Evolutionary conservation across 208 protist genomes (phyloP).

Genomic region (Dictyostelium gargantuum): DNA sequence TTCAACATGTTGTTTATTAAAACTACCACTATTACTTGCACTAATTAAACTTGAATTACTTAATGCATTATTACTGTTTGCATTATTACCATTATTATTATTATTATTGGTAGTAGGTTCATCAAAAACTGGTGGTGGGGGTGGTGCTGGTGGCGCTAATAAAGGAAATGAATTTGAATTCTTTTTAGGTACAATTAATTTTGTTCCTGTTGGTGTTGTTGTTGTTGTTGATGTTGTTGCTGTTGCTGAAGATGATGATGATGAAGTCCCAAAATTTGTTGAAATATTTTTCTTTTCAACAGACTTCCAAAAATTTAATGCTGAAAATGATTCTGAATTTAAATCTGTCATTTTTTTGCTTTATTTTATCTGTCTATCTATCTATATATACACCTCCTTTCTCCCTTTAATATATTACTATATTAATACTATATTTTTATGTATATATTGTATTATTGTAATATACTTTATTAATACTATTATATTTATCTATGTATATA

Average conservation of each 20-base stretch:
- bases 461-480: too few species aligned
- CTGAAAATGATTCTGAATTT: constrained; percentile 54
- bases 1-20: background rate
- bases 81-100: background rate
- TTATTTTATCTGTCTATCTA: too few species aligned
- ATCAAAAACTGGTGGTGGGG: background rate
- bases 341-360: constrained; percentile 9
- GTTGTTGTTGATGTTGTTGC: background rate
- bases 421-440: too few species aligned
- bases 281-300: constrained; percentile 61
- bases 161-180: background rate
- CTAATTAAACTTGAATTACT: background rate
- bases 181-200: background rate
- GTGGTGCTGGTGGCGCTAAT: constrained; percentile 8
- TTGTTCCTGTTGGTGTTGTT: background rate
- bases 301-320: constrained; percentile 52
- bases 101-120: background rate
- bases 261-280: background rate
- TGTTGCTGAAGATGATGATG: too few species aligned
- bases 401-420: too few species aligned
- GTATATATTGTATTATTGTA: too few species aligned
- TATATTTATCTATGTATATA: too few species aligned
- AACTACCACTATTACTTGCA: background rate
- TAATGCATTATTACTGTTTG: too few species aligned
- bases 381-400: too few species aligned